These are phyloP conservation scores for Heliamphora pulchella DNA, from an alignment of 179 eudicot species.

Conservation along the genomic window DNA sequence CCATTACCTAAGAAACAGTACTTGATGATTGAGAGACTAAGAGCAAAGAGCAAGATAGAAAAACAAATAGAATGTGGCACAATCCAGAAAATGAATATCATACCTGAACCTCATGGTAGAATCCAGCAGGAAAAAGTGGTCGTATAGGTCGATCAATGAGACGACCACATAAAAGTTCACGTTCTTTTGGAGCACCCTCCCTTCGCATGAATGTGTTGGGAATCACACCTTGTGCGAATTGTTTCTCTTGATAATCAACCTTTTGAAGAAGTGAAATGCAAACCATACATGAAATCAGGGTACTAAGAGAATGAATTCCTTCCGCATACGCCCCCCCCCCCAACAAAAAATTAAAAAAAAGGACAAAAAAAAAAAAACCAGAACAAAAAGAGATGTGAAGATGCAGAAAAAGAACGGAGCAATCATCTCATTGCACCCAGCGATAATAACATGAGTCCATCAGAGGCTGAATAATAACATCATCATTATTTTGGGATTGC, in stretches of 20 bases:
- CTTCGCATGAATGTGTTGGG: constrained; percentile 91
- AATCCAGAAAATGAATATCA: background rate
- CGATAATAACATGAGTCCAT: no score
- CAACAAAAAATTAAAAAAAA: background rate
- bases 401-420: background rate
- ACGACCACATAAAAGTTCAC: constrained; percentile 90
- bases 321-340: background rate
- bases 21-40: background rate
- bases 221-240: constrained; percentile 85
- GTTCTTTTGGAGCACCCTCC: constrained; percentile 99
- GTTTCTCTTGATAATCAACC: constrained; percentile 99
- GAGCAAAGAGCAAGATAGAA: background rate
- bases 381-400: no score
- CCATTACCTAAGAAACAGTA: constrained; percentile 49
- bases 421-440: background rate
- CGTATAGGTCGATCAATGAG: constrained; percentile 91
- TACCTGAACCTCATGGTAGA: constrained; percentile 98
- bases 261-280: constrained; percentile 10
- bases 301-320: background rate
- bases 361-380: background rate
- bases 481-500: no score
- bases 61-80: background rate
- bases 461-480: no score
- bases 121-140: constrained; percentile 90
- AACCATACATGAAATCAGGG: background rate